phyloP scores from a whole-genome alignment of 2,329 filamentous ascomycete species.

The Lachnellula cervina region DNA sequence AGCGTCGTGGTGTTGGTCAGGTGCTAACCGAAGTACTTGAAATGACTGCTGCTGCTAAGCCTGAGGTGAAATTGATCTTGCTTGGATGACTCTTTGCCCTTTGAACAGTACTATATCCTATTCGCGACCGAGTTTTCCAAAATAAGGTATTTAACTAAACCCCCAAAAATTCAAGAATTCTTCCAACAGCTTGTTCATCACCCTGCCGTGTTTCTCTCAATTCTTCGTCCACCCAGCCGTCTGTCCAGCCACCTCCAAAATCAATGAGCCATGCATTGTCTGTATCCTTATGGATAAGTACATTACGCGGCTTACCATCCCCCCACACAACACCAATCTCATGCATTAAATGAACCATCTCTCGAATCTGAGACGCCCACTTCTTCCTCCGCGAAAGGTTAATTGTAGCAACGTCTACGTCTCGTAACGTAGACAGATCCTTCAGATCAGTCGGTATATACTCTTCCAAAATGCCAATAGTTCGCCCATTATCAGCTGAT shows the following conservation, averaged over 20 bases:
- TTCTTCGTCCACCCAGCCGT: slow-evolving; percentile 19
- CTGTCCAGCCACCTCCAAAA: slow-evolving; percentile 23
- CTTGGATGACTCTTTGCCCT: no score
- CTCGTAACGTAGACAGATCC: neutral
- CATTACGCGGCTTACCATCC: slow-evolving; percentile 24
- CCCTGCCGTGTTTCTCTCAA: slow-evolving; percentile 15
- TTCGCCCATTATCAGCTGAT: slow-evolving; percentile 5
- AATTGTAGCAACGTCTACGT: neutral
- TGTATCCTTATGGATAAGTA: slow-evolving; percentile 15
- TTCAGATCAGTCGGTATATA: slow-evolving; percentile 10
- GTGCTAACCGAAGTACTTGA: no score
- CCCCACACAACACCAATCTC: slow-evolving; percentile 20
- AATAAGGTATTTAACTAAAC: neutral
- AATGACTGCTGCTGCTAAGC: no score
- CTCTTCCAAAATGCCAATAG: slow-evolving; percentile 20
- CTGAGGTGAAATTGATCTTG: no score
- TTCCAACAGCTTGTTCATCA: slow-evolving; percentile 14
- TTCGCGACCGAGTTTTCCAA: no score
- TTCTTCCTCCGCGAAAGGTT: slow-evolving; percentile 10
- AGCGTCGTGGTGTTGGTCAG: no score
- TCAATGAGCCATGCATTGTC: slow-evolving; percentile 20
- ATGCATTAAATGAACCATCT: slow-evolving; percentile 16
- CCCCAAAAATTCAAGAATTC: slow-evolving; percentile 5
- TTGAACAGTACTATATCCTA: no score
- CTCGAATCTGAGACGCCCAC: slow-evolving; percentile 16